Conservation (phyloP, 2,329 filamentous ascomycete genomes). For the Juglanconis oblonga region DNA sequence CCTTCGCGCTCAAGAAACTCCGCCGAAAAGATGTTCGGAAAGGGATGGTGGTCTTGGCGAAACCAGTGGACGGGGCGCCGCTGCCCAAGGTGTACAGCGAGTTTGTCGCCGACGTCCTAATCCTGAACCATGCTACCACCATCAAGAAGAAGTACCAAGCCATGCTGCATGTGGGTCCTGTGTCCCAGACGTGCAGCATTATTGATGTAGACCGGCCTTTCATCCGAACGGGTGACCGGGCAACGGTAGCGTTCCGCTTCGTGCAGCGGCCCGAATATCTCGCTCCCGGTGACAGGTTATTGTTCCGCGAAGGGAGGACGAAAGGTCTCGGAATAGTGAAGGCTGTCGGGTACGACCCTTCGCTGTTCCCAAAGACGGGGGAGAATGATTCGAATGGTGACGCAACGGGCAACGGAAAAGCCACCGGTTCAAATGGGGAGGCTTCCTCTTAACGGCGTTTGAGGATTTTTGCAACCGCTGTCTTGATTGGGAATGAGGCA, state of each 20-base stretch:
- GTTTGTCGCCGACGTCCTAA: constrained; percentile 85
- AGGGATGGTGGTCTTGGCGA: constrained; percentile 94
- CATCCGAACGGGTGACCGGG: constrained; percentile 92
- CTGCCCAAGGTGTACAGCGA: constrained; percentile 69
- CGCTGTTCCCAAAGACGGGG: constrained; percentile 24
- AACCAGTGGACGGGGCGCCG: constrained; percentile 65
- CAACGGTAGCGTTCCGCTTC: constrained; percentile 90
- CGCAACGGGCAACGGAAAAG: background rate
- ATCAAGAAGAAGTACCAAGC: constrained; percentile 97
- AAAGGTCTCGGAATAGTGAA: constrained; percentile 97
- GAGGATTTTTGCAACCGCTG: background rate
- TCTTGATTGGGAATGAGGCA: background rate
- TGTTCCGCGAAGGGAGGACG: constrained; percentile 92
- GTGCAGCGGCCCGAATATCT: constrained; percentile 93
- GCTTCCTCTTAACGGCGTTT: background rate
- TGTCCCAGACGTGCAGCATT: constrained; percentile 93
- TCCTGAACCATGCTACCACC: constrained; percentile 92
- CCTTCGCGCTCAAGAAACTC: constrained; percentile 84
- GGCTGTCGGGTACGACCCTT: constrained; percentile 78
- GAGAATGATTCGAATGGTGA: background rate
- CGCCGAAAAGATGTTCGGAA: constrained; percentile 91
- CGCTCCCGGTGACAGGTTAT: constrained; percentile 78
- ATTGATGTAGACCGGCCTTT: constrained; percentile 97
- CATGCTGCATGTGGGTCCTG: constrained; percentile 94
- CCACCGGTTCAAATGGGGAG: background rate